These are phyloP conservation scores for Discostella stelligeroides DNA, from an alignment of 108 stramenopile species.

Conservation along the genomic window DNA sequence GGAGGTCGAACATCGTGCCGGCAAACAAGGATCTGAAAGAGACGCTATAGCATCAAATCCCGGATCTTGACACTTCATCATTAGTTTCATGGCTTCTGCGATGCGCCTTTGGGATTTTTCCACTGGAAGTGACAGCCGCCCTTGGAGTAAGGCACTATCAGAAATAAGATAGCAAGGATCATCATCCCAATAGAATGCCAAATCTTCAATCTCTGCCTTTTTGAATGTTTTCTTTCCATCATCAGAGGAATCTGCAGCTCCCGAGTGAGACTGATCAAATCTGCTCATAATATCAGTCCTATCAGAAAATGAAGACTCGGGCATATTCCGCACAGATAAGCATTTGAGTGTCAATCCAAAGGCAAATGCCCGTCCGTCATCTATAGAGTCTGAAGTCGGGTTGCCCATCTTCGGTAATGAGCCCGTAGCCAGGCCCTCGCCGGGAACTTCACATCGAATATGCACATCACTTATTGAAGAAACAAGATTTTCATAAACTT, in stretches of 20 bases:
- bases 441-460: conserved; percentile 77
- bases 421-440: conserved; percentile 55
- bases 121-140: conserved; percentile 46
- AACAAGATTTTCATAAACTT: conserved; percentile 74
- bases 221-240: conserved; percentile 54
- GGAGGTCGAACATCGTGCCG: neutral
- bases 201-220: conserved; percentile 61
- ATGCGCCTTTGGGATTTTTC: conserved; percentile 57
- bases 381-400: neutral
- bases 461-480: conserved; percentile 69
- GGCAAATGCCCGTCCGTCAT: conserved; percentile 73
- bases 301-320: neutral
- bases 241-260: neutral
- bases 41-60: conserved; percentile 52
- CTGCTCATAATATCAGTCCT: neutral
- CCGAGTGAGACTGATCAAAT: neutral
- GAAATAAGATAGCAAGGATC: conserved; percentile 66
- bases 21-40: conserved; percentile 9
- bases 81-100: conserved; percentile 64
- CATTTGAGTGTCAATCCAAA: conserved; percentile 67
- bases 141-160: conserved; percentile 62
- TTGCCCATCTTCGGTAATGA: neutral
- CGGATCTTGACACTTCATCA: conserved; percentile 58
- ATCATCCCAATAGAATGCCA: conserved; percentile 83
- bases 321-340: conserved; percentile 58